These are phyloP conservation scores for Paracorniculantispora psalliotae DNA, from an alignment of 2,329 filamentous ascomycete species.

Conservation along the genomic window DNA sequence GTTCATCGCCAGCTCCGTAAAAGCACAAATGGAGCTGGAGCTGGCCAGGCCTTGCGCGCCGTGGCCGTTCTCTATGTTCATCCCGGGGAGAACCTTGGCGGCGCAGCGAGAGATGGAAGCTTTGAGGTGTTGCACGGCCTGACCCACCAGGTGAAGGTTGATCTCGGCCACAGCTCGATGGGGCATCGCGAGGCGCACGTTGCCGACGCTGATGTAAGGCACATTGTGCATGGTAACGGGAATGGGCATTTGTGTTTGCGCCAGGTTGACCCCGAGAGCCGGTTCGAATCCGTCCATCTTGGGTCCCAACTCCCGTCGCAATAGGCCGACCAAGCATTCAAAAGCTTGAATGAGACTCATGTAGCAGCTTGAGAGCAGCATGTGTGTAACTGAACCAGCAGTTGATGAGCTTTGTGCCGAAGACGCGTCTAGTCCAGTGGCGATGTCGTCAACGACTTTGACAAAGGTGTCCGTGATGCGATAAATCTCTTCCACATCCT, in stretches of 20 bases:
- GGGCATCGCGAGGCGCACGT: conserved; percentile 7
- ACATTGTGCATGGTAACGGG: background rate
- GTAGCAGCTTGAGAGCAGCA: conserved; percentile 14
- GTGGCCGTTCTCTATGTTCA: background rate
- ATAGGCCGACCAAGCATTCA: background rate
- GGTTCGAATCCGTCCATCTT: background rate
- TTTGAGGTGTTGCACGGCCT: conserved; percentile 11
- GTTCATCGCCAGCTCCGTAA: background rate
- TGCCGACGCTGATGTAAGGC: background rate
- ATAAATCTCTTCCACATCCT: conserved; percentile 11
- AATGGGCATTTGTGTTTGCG: background rate
- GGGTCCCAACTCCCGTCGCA: background rate
- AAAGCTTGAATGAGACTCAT: conserved; percentile 11
- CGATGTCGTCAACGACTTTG: background rate
- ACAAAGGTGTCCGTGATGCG: conserved; percentile 6
- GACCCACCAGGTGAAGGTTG: conserved; percentile 10
- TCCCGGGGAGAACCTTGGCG: background rate
- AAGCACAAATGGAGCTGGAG: background rate
- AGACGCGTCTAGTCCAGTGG: background rate
- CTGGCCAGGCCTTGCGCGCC: background rate
- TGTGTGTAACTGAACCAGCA: background rate
- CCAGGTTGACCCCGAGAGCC: background rate
- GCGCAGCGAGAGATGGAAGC: background rate
- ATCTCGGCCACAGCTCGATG: conserved; percentile 7
- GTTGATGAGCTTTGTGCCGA: background rate